phyloP scores from a whole-genome alignment of 139 green algal species.

The Coccomyxa sp. region DNA sequence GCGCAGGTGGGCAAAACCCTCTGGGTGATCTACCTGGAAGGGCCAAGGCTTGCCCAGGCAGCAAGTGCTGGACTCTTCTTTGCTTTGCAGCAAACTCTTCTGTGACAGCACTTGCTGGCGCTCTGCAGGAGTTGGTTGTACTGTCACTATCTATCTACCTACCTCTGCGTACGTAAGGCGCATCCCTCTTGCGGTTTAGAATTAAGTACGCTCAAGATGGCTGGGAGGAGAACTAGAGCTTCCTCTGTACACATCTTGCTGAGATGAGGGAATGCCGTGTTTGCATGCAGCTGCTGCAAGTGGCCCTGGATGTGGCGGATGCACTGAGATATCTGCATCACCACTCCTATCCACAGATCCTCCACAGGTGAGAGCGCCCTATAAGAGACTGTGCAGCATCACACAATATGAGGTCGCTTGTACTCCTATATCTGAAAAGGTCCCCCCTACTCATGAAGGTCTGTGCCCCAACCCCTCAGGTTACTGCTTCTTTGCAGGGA shows the following conservation, averaged over 20 bases:
- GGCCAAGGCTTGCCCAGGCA: no score
- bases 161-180: no score
- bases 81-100: not conserved
- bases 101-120: no score
- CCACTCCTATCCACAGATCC: not conserved
- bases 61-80: not conserved
- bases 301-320: constrained; percentile 52
- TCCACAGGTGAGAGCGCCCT: not conserved
- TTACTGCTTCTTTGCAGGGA: constrained; percentile 37
- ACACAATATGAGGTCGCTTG: not conserved
- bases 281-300: constrained; percentile 26
- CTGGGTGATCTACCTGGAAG: no score
- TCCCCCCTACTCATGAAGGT: not conserved
- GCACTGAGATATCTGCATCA: constrained; percentile 76
- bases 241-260: constrained; percentile 17
- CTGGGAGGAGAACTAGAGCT: constrained; percentile 13
- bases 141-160: no score
- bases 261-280: constrained; percentile 36
- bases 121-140: no score
- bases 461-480: not conserved
- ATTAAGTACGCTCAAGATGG: not conserved
- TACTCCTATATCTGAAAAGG: not conserved
- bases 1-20: no score
- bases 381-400: not conserved
- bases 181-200: no score